Evolutionary conservation across 768 basidiomycete genomes (phyloP).

Genomic region (Suillus sp.): DNA sequence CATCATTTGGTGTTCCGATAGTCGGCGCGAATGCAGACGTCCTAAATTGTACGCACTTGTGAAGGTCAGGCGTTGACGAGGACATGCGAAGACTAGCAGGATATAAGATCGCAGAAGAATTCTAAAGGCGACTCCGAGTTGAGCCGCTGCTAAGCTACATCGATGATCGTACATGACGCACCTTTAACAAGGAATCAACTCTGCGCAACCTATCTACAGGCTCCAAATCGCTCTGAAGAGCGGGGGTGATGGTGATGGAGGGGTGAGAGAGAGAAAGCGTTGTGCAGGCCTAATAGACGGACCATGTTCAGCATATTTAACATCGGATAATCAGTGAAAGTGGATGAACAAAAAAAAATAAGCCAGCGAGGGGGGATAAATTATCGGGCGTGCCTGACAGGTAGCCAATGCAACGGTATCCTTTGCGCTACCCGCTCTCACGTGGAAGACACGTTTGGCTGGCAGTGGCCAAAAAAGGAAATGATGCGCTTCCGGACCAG

Average conservation of each 20-base stretch:
- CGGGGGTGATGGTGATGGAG: constrained; percentile 51
- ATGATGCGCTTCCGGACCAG: constrained; percentile 13
- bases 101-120: constrained; percentile 12
- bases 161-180: constrained; percentile 24
- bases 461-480: constrained; percentile 13
- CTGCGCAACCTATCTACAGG: constrained; percentile 58
- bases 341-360: constrained; percentile 16
- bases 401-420: constrained; percentile 12
- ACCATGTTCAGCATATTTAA: constrained; percentile 16
- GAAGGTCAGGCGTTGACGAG: constrained; percentile 36
- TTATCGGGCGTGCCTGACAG: neutral
- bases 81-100: constrained; percentile 35
- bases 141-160: constrained; percentile 22
- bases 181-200: constrained; percentile 38
- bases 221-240: constrained; percentile 64
- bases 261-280: constrained; percentile 54
- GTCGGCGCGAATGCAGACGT: constrained; percentile 8
- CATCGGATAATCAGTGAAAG: constrained; percentile 24
- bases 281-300: constrained; percentile 48
- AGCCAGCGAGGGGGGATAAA: constrained; percentile 5
- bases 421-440: neutral
- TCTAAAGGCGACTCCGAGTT: constrained; percentile 16
- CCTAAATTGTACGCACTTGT: constrained; percentile 22
- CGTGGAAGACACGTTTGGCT: constrained; percentile 23
- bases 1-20: constrained; percentile 25